These are phyloP conservation scores for Avicennia marina DNA, from an alignment of 257 asterid species.

Conservation along the genomic window DNA sequence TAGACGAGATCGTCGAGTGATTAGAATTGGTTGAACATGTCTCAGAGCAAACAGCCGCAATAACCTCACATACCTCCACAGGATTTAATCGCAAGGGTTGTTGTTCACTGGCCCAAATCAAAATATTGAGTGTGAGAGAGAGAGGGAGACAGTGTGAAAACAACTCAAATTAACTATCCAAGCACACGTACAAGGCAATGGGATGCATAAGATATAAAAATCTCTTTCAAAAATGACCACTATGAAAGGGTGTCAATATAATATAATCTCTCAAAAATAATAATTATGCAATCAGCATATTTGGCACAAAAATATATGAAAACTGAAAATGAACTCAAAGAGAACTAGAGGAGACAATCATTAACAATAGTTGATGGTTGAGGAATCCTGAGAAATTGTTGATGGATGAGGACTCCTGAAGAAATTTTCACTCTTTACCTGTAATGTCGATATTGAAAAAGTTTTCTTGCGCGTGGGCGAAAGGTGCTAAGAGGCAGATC, in stretches of 20 bases:
- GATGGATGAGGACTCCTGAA: constrained; percentile 14
- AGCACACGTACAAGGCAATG: constrained; percentile 4
- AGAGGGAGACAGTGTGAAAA: background rate
- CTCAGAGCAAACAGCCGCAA: constrained; percentile 96
- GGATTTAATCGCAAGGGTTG: constrained; percentile 92
- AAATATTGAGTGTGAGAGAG: constrained; percentile 20
- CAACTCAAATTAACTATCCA: constrained; percentile 19
- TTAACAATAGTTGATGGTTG: constrained; percentile 9
- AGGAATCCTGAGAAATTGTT: constrained; percentile 15
- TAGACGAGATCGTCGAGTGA: constrained; percentile 72
- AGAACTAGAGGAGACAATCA: constrained; percentile 8
- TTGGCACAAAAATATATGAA: constrained; percentile 6
- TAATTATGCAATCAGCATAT: background rate
- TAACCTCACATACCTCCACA: constrained; percentile 95
- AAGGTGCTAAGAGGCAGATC: constrained; percentile 81
- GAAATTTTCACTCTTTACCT: constrained; percentile 50
- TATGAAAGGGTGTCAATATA: background rate
- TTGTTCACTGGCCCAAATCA: constrained; percentile 71
- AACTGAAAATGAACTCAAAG: constrained; percentile 14
- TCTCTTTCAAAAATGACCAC: background rate
- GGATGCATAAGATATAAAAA: constrained; percentile 13
- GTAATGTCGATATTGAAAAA: constrained; percentile 99
- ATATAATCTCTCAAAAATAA: background rate
- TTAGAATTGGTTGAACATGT: constrained; percentile 58
- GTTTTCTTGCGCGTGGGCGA: constrained; percentile 94